phyloP scores from a whole-genome alignment of 371 early-diverging fungal species.

The Mucor saturninus region DNA sequence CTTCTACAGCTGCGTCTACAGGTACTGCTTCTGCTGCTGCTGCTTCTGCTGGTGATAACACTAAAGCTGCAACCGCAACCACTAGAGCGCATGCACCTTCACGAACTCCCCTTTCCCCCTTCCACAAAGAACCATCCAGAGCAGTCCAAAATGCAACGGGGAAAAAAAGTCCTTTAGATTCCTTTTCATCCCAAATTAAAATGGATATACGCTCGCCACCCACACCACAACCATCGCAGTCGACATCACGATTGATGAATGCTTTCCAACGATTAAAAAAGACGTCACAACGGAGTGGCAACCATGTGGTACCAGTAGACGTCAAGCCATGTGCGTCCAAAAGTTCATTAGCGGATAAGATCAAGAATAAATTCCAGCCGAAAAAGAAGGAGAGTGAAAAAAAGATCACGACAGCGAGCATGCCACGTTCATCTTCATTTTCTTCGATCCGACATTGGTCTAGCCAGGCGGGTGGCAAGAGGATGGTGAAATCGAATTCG shows the following conservation, averaged over 20 bases:
- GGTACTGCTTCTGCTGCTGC: not conserved
- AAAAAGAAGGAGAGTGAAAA: slow-evolving; percentile 15
- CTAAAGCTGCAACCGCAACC: too few species aligned
- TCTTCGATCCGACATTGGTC: slow-evolving; percentile 24
- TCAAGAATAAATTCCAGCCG: slow-evolving; percentile 29
- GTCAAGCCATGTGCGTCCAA: slow-evolving; percentile 4
- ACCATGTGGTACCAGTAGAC: slow-evolving; percentile 7
- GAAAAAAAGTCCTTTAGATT: slow-evolving; percentile 12
- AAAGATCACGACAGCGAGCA: not conserved
- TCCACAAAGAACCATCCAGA: too few species aligned
- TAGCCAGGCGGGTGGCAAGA: not conserved
- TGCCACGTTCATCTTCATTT: slow-evolving; percentile 26
- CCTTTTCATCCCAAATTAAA: slow-evolving; percentile 7
- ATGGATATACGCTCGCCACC: slow-evolving; percentile 20
- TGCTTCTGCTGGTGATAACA: too few species aligned
- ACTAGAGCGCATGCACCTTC: too few species aligned
- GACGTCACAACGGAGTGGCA: not conserved
- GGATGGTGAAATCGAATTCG: slow-evolving; percentile 7
- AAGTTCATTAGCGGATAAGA: slow-evolving; percentile 25
- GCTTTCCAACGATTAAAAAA: slow-evolving; percentile 20
- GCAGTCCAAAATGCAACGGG: slow-evolving; percentile 12
- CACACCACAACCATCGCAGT: slow-evolving; percentile 24
- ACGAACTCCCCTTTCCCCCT: too few species aligned
- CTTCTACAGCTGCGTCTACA: not conserved
- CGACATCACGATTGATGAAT: slow-evolving; percentile 24